phyloP scores from a whole-genome alignment of 2,329 filamentous ascomycete species.

The Trichoderma koningii region DNA sequence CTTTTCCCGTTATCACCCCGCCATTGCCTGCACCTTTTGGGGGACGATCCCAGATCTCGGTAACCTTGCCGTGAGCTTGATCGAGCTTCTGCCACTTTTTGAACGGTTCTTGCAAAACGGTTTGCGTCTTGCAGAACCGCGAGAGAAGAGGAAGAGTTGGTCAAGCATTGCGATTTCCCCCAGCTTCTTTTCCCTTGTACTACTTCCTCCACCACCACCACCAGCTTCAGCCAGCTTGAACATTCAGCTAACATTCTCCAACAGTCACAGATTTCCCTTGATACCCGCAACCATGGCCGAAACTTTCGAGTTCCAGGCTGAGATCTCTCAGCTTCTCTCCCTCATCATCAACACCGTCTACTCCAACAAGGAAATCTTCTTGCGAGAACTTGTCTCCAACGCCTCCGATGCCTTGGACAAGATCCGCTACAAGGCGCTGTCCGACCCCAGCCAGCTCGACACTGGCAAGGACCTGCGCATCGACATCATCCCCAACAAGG shows the following conservation, averaged over 20 bases:
- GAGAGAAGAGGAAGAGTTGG: neutral
- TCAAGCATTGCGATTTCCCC: neutral
- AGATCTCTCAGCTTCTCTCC: slow-evolving; percentile 99
- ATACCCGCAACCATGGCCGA: slow-evolving; percentile 75
- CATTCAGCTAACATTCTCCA: slow-evolving; percentile 29
- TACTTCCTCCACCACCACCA: neutral
- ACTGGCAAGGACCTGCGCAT: slow-evolving; percentile 96
- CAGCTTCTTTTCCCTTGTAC: neutral
- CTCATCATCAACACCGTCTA: slow-evolving; percentile 99
- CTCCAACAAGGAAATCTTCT: slow-evolving; percentile 99
- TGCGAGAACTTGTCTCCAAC: slow-evolving; percentile 98
- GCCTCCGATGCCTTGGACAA: slow-evolving; percentile 99
- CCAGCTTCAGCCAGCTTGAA: slow-evolving; percentile 30
- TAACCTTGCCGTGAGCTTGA: slow-evolving; percentile 25
- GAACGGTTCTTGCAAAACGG: neutral
- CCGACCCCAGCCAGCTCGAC: slow-evolving; percentile 96
- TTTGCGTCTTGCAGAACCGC: neutral
- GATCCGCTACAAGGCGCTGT: slow-evolving; percentile 98
- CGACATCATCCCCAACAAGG: slow-evolving; percentile 98
- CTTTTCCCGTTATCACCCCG: slow-evolving; percentile 17
- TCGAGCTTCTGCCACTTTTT: neutral
- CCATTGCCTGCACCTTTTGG: slow-evolving; percentile 8
- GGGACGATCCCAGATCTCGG: neutral
- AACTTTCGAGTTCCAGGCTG: slow-evolving; percentile 99
- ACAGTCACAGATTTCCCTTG: slow-evolving; percentile 39